Conservation (phyloP, 345 rosid species). For the Odontarrhena argentea region DNA sequence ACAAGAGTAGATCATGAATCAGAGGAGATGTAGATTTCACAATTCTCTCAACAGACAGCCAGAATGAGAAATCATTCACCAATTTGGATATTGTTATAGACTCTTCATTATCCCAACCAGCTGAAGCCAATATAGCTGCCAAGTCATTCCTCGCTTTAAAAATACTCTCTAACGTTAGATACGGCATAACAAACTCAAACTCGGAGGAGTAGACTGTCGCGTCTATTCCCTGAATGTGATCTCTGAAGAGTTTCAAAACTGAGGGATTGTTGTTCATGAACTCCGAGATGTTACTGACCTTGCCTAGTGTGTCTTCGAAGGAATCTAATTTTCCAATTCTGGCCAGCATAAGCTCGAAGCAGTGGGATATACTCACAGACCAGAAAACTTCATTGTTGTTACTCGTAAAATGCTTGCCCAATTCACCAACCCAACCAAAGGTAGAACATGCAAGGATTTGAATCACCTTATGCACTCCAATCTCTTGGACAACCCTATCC, state of each 20-base stretch:
- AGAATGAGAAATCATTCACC: slow-evolving; percentile 46
- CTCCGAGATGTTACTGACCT: slow-evolving; percentile 44
- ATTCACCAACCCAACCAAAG: slow-evolving; percentile 53
- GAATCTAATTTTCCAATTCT: slow-evolving; percentile 40
- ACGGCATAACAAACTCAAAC: slow-evolving; percentile 40
- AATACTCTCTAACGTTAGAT: slow-evolving; percentile 48
- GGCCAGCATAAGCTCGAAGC: slow-evolving; percentile 62
- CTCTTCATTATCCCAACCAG: slow-evolving; percentile 43
- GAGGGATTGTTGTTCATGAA: slow-evolving; percentile 42
- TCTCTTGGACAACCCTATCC: slow-evolving; percentile 46
- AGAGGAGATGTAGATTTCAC: slow-evolving; percentile 49
- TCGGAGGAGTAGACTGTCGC: slow-evolving; percentile 37
- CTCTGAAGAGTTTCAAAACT: slow-evolving; percentile 39
- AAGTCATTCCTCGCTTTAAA: slow-evolving; percentile 43
- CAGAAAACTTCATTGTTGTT: slow-evolving; percentile 49
- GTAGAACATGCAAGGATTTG: slow-evolving; percentile 57
- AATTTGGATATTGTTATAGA: slow-evolving; percentile 43
- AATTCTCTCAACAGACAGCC: slow-evolving; percentile 47
- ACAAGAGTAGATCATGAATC: slow-evolving; percentile 38
- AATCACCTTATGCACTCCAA: slow-evolving; percentile 55
- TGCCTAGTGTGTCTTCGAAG: slow-evolving; percentile 25
- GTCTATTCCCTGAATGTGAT: slow-evolving; percentile 13
- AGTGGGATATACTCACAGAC: slow-evolving; percentile 59
- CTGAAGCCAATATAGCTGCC: slow-evolving; percentile 44
- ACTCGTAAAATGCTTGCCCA: slow-evolving; percentile 46